A percentile compares a stretch with the other conserved stretches of the same genome.
Conservation (phyloP, 2,329 filamentous ascomycete genomes). For the Microascus cirrosus region DNA sequence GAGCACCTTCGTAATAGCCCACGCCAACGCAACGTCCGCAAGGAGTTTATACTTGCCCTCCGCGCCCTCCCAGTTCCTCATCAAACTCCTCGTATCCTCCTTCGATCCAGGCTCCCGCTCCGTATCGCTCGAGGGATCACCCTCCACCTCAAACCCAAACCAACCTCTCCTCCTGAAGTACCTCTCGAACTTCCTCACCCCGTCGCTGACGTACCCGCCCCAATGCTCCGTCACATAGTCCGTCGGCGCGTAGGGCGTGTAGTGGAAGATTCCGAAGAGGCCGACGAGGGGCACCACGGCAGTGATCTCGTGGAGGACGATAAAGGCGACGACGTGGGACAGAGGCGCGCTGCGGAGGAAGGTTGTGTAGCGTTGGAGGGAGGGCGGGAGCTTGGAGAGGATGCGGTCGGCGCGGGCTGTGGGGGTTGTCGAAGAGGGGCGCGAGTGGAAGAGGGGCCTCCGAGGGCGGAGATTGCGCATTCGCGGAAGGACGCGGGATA, state of each 20-base stretch:
- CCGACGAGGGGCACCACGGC: constrained; percentile 70
- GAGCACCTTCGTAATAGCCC: constrained; percentile 78
- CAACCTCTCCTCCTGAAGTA: constrained; percentile 74
- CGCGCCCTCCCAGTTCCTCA: constrained; percentile 23
- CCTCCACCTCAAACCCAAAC: constrained; percentile 50
- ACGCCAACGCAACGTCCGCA: constrained; percentile 72
- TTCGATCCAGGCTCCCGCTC: constrained; percentile 18
- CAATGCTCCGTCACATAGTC: constrained; percentile 37
- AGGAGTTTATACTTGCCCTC: constrained; percentile 44
- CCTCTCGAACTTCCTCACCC: constrained; percentile 61
- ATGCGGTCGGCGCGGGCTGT: constrained; percentile 14
- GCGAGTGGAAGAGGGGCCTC: neutral
- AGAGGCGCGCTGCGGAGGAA: constrained; percentile 66
- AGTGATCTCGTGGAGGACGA: constrained; percentile 85
- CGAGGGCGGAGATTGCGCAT: neutral
- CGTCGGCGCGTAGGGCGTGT: constrained; percentile 60
- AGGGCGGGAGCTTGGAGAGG: constrained; percentile 47
- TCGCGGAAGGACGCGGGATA: neutral
- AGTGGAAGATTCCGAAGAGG: constrained; percentile 70
- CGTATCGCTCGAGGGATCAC: constrained; percentile 2
- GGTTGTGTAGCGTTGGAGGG: constrained; percentile 57
- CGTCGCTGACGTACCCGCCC: constrained; percentile 42
- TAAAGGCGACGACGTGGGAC: constrained; percentile 74
- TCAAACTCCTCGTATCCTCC: constrained; percentile 15
- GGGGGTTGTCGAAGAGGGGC: neutral